Evolutionary conservation across 2,329 filamentous ascomycete species (phyloP).

Genomic region (Ophiobolus disseminans): DNA sequence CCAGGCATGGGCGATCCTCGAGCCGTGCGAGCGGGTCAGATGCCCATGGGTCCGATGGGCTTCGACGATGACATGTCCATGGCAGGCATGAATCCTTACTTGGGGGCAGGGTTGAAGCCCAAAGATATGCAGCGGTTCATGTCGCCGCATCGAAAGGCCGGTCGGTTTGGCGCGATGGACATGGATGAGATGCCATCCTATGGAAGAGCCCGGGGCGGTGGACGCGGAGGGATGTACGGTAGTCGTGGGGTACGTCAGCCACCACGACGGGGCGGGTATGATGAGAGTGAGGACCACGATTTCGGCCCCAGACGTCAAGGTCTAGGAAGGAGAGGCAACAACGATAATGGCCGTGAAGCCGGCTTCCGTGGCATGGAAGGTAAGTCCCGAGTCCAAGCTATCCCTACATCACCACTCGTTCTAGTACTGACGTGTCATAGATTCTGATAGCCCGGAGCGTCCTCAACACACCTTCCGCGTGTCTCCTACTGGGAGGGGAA

Average conservation of each 20-base stretch:
- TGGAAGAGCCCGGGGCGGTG: background rate
- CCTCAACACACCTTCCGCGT: too few species aligned
- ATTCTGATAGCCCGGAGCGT: too few species aligned
- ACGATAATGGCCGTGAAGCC: background rate
- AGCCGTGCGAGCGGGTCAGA: too few species aligned
- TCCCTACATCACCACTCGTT: too few species aligned
- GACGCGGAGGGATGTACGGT: background rate
- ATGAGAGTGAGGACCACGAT: background rate
- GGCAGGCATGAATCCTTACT: constrained; percentile 15
- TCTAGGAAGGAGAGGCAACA: constrained; percentile 4
- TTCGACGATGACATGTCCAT: constrained; percentile 17
- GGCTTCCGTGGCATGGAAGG: too few species aligned
- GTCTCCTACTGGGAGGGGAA: too few species aligned
- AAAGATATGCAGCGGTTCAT: constrained; percentile 10
- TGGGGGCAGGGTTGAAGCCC: constrained; percentile 3
- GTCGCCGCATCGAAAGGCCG: background rate
- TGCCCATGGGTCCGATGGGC: constrained; percentile 4
- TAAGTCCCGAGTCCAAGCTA: too few species aligned
- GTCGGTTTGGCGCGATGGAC: constrained; percentile 2
- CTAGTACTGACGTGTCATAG: too few species aligned
- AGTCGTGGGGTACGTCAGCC: background rate
- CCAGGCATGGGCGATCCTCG: too few species aligned
- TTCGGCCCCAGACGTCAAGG: background rate
- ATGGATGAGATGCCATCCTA: constrained; percentile 4
- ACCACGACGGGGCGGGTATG: constrained; percentile 5